Base-by-base conservation (phyloP, 2,329 filamentous ascomycete species). In the Escovopsis sp. region DNA sequence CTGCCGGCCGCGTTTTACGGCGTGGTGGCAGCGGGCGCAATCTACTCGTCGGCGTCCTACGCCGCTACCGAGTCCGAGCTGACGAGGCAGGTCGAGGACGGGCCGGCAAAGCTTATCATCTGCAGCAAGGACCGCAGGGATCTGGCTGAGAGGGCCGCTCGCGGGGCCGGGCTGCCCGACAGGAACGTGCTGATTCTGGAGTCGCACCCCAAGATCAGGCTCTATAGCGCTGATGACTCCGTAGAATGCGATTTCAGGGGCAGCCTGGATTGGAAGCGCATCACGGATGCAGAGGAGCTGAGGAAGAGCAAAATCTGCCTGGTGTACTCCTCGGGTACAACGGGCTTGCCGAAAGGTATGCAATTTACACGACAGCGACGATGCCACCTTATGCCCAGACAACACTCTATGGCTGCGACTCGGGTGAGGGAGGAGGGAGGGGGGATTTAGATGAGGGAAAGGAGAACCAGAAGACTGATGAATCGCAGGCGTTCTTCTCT, bases 1-100 rank as follows among this genome's bases (percentile, higher is more conserved):
- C 60, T 78, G 0, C 67, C 73, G 0, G 61, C 67, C 11, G 48
- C 75, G 1, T 73, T 75, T 51, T 78, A 66, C 48, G 70, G 68
- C 12, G 67, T 76, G 41, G 62, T 80, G 38, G 75, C 71, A 4
- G 73, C 74, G 2, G 74, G 69, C 1, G 76, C 73, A 15, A 66
- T 80, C 26, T 79, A 74, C 49, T 73, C 71, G 6, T 68, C 72
- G 5, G 72, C 72, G 0, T 70, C 65, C 38, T 62, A 71, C 0
- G 62, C 66, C 0, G 67, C 64, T 5, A 75, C 73, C 0, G 59
- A 65, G 0, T 51, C 59, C 3, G 75, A 80, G 26, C 55, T 79
- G 8, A 64, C 65, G 3, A 62, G 68, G 33, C 64, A 69, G 51
- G 50, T 67, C 28, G 49, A 49, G 1, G 59, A 68, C 37, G 63